Percentiles rank a stretch among this genome's conserved stretches.
These are phyloP conservation scores for Flaveria bidentis DNA, from an alignment of 129 eudicot species.

Conservation along the genomic window DNA sequence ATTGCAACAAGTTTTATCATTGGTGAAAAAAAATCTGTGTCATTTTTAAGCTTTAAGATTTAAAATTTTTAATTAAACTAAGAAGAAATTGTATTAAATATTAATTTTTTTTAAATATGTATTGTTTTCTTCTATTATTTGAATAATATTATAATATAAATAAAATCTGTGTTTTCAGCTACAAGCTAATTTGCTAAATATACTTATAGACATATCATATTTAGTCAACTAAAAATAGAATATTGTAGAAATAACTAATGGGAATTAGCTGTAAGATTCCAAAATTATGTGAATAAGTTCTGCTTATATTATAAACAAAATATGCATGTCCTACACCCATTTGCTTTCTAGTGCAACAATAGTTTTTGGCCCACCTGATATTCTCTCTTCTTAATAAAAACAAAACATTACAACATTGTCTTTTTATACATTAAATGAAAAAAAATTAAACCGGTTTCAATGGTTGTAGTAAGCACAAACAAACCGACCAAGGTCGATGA, in stretches of 20 bases:
- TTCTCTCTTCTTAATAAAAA: not conserved
- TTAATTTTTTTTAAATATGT: too few species aligned
- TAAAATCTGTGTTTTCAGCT: too few species aligned
- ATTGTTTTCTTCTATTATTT: too few species aligned
- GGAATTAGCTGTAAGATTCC: constrained; percentile 2
- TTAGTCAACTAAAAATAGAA: not conserved
- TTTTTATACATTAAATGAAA: not conserved
- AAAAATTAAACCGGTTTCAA: not conserved
- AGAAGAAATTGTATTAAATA: too few species aligned
- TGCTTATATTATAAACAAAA: not conserved
- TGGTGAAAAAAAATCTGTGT: too few species aligned
- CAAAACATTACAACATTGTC: not conserved
- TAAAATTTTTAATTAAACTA: not conserved
- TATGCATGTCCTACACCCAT: not conserved
- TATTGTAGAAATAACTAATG: not conserved
- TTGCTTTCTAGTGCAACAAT: not conserved
- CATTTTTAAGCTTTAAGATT: not conserved
- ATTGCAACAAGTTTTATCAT: too few species aligned
- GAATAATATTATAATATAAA: too few species aligned
- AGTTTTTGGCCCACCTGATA: not conserved
- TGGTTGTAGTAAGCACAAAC: not conserved
- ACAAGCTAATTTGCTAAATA: not conserved
- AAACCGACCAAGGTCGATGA: not conserved
- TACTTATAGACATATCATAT: too few species aligned
- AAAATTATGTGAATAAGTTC: not conserved